Evolutionary conservation across 2,329 filamentous ascomycete genomes (phyloP), one percentile per base, ranked within the genome.

Genomic region (Ascochyta rabiei): DNA sequence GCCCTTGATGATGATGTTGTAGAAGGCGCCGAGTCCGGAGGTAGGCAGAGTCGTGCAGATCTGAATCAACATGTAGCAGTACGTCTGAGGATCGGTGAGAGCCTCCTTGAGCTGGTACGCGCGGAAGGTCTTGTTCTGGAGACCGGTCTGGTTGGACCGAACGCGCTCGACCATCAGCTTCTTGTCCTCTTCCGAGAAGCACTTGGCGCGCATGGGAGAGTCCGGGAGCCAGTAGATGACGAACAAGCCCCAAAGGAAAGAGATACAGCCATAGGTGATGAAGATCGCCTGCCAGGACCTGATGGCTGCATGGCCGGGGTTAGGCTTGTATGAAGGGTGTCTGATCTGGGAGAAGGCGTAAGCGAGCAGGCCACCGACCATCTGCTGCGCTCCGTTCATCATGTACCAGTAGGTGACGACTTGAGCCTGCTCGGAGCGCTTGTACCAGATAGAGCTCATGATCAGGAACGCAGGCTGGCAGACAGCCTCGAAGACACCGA

Each of bases 381-480:
- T 87, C 66, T 90, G 88, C 67, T 90, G 88, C 0, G 80, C 81
- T 2, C 88, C 88, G 68, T 90, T 91, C 86, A 90, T 90, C 84
- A 89, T 89, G 57, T 79, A 85, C 87, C 88, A 90, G 71, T 86
- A 89, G 0, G 86, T 88, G 3, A 90, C 86, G 5, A 84, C 82
- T 0, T 82, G 72, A 0, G 86, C 82, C 66, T 90, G 88, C 63
- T 90, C 87, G 50, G 87, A 82, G 30, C 86, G 80, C 56, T 83
- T 84, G 71, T 90, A 90, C 88, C 88, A 90, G 78, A 89, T 88
- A 30, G 82, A 80, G 0, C 83, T 87, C 49, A 90, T 78, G 46
- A 90, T 76, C 24, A 90, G 77, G 63, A 90, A 90, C 2, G 82
- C 80, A 0, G 88, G 88, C 69, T 89, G 86, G 67, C 86, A 89